A percentile compares a stretch with the other conserved stretches of the same genome.
Evolutionary conservation across 2,329 filamentous ascomycete genomes (phyloP).

Genomic region (Colletotrichum chlorophyti): DNA sequence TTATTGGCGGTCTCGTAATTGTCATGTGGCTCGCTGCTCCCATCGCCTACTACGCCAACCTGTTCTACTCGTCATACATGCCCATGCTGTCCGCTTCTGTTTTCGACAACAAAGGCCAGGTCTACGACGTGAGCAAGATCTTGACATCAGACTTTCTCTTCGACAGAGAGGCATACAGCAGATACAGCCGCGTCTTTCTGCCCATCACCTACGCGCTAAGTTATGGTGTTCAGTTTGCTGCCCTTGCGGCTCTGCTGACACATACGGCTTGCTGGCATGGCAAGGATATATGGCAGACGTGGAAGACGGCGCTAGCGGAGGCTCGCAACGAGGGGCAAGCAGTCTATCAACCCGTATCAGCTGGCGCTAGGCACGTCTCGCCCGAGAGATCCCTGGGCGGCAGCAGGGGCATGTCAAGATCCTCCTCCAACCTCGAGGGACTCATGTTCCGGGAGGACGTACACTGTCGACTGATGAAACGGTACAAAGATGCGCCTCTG

Average conservation of each 20-base stretch:
- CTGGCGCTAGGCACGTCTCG: slow-evolving; percentile 29
- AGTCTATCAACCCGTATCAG: slow-evolving; percentile 59
- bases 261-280: slow-evolving; percentile 88
- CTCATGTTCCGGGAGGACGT: slow-evolving; percentile 79
- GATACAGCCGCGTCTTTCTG: slow-evolving; percentile 85
- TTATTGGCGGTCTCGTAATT: slow-evolving; percentile 78
- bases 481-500: slow-evolving; percentile 82
- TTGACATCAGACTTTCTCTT: slow-evolving; percentile 81
- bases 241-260: slow-evolving; percentile 78
- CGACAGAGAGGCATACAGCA: slow-evolving; percentile 75
- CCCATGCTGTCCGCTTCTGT: slow-evolving; percentile 85
- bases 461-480: slow-evolving; percentile 82
- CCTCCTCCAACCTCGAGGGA: slow-evolving; percentile 53
- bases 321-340: slow-evolving; percentile 57
- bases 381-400: slow-evolving; percentile 17
- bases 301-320: slow-evolving; percentile 73
- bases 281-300: slow-evolving; percentile 80
- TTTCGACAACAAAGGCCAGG: slow-evolving; percentile 82
- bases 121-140: slow-evolving; percentile 83
- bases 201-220: slow-evolving; percentile 88
- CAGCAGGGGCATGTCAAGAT: slow-evolving; percentile 38
- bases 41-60: slow-evolving; percentile 80
- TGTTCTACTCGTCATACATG: slow-evolving; percentile 84
- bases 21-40: slow-evolving; percentile 88
- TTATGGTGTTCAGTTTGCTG: slow-evolving; percentile 87